Evolutionary conservation across 306 rosid genomes (phyloP).

Genomic region (Medicago lupulina): DNA sequence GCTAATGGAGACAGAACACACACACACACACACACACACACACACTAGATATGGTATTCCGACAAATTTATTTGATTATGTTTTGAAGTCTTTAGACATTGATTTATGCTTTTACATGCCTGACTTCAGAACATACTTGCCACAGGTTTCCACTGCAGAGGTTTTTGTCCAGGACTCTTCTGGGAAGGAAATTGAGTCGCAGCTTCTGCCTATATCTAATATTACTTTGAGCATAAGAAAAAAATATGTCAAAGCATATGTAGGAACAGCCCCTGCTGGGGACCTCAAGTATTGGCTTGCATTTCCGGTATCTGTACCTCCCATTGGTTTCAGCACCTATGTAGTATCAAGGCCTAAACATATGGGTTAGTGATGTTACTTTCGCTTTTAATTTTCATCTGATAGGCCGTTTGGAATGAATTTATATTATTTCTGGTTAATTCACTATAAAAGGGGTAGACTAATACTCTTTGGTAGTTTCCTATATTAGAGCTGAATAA

Average conservation of each 20-base stretch:
- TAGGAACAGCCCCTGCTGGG: conserved; percentile 54
- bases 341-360: conserved; percentile 54
- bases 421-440: conserved; percentile 5
- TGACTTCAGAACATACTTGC: conserved; percentile 34
- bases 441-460: background rate
- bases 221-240: conserved; percentile 58
- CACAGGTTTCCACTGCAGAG: conserved; percentile 65
- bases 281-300: conserved; percentile 73
- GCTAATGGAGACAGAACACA: conserved; percentile 19
- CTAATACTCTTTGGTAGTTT: background rate
- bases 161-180: conserved; percentile 67
- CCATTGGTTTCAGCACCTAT: conserved; percentile 87
- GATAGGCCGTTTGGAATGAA: background rate
- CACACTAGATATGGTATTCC: conserved; percentile 24
- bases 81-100: conserved; percentile 25
- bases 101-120: conserved; percentile 28
- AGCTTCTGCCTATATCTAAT: conserved; percentile 68
- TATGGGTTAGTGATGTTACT: conserved; percentile 44
- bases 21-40: background rate
- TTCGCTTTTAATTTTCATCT: conserved; percentile 28
- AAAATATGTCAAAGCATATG: conserved; percentile 60
- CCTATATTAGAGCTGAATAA: background rate
- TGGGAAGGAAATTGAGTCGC: conserved; percentile 80
- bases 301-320: conserved; percentile 76
- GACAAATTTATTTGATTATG: background rate